Percentiles rank a stretch among this genome's conserved stretches.
Conservation (phyloP, 1,139 yeast genomes). For the Meyerozyma sp. region DNA sequence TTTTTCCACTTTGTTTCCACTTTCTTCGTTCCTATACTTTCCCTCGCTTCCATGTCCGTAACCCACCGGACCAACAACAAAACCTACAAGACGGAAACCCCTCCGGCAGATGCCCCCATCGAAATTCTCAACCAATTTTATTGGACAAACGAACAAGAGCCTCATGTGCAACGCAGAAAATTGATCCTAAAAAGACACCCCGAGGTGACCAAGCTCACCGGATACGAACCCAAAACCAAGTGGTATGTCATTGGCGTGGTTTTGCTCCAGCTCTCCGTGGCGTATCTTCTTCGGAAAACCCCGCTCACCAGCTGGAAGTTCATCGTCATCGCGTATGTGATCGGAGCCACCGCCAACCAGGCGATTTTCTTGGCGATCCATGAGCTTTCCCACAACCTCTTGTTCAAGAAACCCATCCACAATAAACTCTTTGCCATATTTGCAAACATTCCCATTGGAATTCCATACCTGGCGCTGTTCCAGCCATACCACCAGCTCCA, state of each 20-base stretch:
- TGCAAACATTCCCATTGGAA: constrained; percentile 80
- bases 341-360: constrained; percentile 86
- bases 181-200: constrained; percentile 72
- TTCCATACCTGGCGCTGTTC: constrained; percentile 87
- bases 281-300: constrained; percentile 55
- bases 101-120: constrained; percentile 40
- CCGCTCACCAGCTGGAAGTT: constrained; percentile 52
- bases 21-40: neutral
- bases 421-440: constrained; percentile 75
- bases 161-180: constrained; percentile 72
- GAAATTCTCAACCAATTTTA: constrained; percentile 56
- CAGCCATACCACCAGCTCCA: constrained; percentile 90
- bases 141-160: constrained; percentile 81
- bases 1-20: neutral
- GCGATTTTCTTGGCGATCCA: constrained; percentile 84
- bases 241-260: constrained; percentile 67
- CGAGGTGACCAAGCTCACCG: constrained; percentile 72
- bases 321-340: constrained; percentile 58
- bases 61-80: constrained; percentile 31
- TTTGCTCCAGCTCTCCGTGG: constrained; percentile 54
- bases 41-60: constrained; percentile 13
- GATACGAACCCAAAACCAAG: constrained; percentile 83
- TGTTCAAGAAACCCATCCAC: constrained; percentile 73
- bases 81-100: constrained; percentile 34
- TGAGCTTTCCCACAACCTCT: constrained; percentile 79